phyloP scores from a whole-genome alignment of 495 filamentous ascomycete genomes.

The Halenospora varia region DNA sequence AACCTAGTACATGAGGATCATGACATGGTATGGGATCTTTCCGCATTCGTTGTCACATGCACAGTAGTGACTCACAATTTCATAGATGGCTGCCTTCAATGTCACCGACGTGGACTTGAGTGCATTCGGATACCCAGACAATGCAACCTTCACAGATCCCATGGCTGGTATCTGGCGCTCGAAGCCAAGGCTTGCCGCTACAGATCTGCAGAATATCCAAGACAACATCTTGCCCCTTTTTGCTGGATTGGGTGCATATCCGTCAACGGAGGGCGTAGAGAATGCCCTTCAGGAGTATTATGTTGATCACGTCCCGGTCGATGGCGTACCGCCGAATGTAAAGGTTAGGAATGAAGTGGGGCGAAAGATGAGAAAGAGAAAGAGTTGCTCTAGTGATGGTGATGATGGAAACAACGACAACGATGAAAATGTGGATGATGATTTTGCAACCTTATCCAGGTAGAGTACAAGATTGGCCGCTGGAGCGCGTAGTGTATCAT shows the following conservation, averaged over 20 bases:
- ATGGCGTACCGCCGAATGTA: not conserved
- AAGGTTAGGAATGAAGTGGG: too few relatives aligned
- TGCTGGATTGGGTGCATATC: not conserved
- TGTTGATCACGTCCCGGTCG: not conserved
- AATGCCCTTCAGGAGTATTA: not conserved
- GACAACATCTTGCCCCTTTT: not conserved
- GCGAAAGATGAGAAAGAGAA: too few relatives aligned
- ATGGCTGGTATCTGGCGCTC: not conserved
- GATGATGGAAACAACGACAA: too few relatives aligned
- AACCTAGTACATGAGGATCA: conserved; percentile 57
- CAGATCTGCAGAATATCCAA: not conserved
- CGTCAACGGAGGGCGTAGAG: not conserved
- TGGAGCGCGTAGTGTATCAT: too few relatives aligned
- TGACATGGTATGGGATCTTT: too few relatives aligned
- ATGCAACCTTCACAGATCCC: not conserved
- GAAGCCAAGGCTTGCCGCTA: not conserved
- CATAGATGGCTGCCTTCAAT: conserved; percentile 60
- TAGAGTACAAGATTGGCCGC: too few relatives aligned
- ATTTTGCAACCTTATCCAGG: too few relatives aligned
- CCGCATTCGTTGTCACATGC: too few relatives aligned
- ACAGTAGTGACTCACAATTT: too few relatives aligned
- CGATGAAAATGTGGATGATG: too few relatives aligned
- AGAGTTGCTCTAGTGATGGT: too few relatives aligned
- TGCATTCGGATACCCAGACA: not conserved
- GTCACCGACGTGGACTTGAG: conserved; percentile 33